Evolutionary conservation across 1,284 basidiomycete species (phyloP).

Genomic region (Fomitopsis pinicola): DNA sequence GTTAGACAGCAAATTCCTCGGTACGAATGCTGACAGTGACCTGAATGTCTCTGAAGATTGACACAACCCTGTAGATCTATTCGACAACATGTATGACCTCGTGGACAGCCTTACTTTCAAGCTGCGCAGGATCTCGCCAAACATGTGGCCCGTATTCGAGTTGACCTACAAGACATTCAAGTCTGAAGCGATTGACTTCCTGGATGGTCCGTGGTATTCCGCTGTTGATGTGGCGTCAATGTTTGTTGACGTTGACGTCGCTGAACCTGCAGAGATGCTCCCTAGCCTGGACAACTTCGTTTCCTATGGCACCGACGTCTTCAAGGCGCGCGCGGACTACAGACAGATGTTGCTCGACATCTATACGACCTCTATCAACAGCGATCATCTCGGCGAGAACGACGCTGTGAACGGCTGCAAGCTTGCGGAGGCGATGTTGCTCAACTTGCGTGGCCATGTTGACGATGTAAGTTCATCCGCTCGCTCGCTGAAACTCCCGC

Average conservation of each 20-base stretch:
- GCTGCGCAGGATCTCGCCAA: constrained; percentile 69
- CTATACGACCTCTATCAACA: constrained; percentile 73
- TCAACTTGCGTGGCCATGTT: constrained; percentile 73
- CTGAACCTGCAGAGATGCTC: constrained; percentile 67
- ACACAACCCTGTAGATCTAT: constrained; percentile 54
- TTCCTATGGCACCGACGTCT: constrained; percentile 76
- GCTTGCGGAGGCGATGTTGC: constrained; percentile 77
- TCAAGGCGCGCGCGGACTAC: constrained; percentile 74
- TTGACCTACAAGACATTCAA: constrained; percentile 85
- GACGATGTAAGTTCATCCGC: constrained; percentile 57
- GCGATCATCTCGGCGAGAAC: constrained; percentile 73
- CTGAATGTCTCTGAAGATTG: background rate
- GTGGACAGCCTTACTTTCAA: constrained; percentile 86
- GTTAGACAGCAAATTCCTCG: constrained; percentile 68
- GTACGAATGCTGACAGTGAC: constrained; percentile 29
- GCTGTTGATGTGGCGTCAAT: background rate
- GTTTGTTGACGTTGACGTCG: background rate
- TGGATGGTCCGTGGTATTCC: constrained; percentile 55
- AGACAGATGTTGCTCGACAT: constrained; percentile 83
- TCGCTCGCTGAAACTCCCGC: background rate
- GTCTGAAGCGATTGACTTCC: constrained; percentile 78
- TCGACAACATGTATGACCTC: constrained; percentile 86
- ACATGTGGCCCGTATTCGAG: constrained; percentile 87
- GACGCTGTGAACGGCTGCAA: constrained; percentile 86
- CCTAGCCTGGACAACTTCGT: constrained; percentile 89